Base-by-base conservation (phyloP, 352 stramenopile species). In the Globisporangium canariense region DNA sequence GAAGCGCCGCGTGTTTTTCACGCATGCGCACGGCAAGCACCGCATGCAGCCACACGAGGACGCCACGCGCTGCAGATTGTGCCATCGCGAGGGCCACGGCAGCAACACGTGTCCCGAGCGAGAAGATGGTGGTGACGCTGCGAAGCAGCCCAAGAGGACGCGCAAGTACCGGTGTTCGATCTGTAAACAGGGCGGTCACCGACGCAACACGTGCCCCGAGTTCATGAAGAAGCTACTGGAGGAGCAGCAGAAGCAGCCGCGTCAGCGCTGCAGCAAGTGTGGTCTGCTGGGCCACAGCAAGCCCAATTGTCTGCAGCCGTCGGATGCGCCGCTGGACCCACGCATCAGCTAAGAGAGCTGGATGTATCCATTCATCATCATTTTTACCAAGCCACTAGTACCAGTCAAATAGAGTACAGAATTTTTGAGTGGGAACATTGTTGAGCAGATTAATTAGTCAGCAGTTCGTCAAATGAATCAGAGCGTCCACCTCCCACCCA, bases 231-330 rank as follows among this genome's bases (percentile, higher is more conserved):
- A 46, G 13, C 40, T 20, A 14, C 14, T 46, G 3, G 10, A n/a
- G 40, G 10, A 20, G 14, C 4, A 36, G 36, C 30, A 57, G 2
- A 36, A 30, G 38, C 3, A 7, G 10, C 4, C 16, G 4, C 32
- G 20, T 8, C 9, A 53, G 25, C 59, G 59, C 7, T 65, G 62
- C 25, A 25, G 53, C 14, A 57, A 58, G n/a, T 67, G 62, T 45
- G 46, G 55, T 3, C 53, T 62, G 4, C n/a, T 51, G 2, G 62
- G 62, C 0, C 62, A 67, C 62, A 62, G 10, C 2, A 36, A 41
- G 2, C 4, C 8, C 25, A 18, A 20, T 11, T 55, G 50, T 30
- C 50, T 10, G 1, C 50, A 55, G 25, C 25, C 32, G 13, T 18
- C 18, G 25, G 13, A 10, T 8, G 25, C 32, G 25, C 20, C 10